Evolutionary conservation across 73 alveolate species (phyloP).

Genomic region (Vitrella brassicaformis): DNA sequence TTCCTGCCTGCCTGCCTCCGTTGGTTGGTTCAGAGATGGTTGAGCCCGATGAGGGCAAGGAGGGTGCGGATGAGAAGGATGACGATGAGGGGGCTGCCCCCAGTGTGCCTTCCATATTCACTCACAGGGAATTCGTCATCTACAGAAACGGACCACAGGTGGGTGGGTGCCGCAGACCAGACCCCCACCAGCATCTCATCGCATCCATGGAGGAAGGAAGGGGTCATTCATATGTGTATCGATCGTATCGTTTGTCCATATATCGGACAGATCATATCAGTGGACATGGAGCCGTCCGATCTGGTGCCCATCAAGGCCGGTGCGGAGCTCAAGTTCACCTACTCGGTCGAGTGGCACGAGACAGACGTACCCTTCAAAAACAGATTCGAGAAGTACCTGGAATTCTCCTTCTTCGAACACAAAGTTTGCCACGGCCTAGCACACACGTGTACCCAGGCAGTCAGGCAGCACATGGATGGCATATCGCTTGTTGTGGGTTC

Average conservation of each 20-base stretch:
- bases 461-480: too few species aligned
- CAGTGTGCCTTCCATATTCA: not conserved
- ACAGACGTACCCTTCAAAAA: constrained; percentile 27
- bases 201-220: too few species aligned
- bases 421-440: constrained; percentile 4
- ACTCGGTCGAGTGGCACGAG: constrained; percentile 30
- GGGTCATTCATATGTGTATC: too few species aligned
- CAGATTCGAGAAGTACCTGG: constrained; percentile 39
- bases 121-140: not conserved
- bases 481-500: not conserved
- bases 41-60: too few species aligned
- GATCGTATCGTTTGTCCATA: too few species aligned
- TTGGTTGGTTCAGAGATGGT: too few species aligned
- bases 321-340: constrained; percentile 20
- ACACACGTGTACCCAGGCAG: too few species aligned
- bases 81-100: not conserved
- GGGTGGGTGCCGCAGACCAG: too few species aligned
- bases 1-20: too few species aligned
- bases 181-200: too few species aligned
- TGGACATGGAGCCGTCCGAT: constrained; percentile 36
- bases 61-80: not conserved
- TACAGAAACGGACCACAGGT: not conserved
- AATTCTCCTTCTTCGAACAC: constrained; percentile 44
- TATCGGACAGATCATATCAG: not conserved
- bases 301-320: constrained; percentile 22